Evolutionary conservation across 306 rosid genomes (phyloP), one percentile per base, ranked within the genome.

Genomic region (Quercus gilva): DNA sequence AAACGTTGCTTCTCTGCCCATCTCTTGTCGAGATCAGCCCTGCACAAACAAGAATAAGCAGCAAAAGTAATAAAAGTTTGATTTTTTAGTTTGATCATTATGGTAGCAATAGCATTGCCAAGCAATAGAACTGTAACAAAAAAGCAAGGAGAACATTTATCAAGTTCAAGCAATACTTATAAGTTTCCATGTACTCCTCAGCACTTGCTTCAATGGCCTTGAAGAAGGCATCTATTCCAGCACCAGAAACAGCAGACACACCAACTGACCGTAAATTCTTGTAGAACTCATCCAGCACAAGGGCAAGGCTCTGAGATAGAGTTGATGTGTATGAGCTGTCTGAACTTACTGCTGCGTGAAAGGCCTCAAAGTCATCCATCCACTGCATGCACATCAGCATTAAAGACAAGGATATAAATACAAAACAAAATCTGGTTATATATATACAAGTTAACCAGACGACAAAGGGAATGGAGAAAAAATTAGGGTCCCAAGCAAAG

Each of bases 281-380:
- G 80, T 94, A 94, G 85, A 94, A 91, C 86, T 94, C 97, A 82
- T 94, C 94, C 51, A 94, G 78, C 69, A 75, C 94, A 69, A 94
- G 95, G 58, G 90, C 82, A 41, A 94, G 97, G 88, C 91, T 91
- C 65, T 91, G 91, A 75, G 88, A 80, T 78, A 94, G 83, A 51
- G 85, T 86, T 28, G 95, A 88, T 0, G 89, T 68, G 73, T 91
- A 89, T 0, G 97, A 88, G 55, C 75, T 67, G 74, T 94, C 95
- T 58, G 88, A 77, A 80, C 88, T 86, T 53, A 76, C 78, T 11
- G 97, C 94, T 55, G 87, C 85, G 84, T 91, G 94, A 89, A 94
- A 91, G 12, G 87, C 86, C 88, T 91, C 98, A 72, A 91, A 94
- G 72, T 94, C 98, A 69, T 94, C 84, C 95, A 94, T 94, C 98